Evolutionary conservation across 345 rosid species (phyloP).

Genomic region (Pistacia atlantica): DNA sequence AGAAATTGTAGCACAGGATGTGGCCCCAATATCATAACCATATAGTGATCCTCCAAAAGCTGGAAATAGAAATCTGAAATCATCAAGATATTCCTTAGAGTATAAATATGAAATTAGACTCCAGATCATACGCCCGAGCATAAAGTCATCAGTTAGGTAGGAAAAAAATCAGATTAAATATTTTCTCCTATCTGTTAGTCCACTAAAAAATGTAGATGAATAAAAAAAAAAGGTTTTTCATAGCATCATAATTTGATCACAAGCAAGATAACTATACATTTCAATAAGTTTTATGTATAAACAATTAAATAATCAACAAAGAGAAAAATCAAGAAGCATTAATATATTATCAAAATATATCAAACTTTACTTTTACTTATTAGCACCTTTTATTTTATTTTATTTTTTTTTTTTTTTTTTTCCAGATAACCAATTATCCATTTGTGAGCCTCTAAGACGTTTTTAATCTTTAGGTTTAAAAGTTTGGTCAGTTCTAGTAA

Average conservation of each 20-base stretch:
- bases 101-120: slow-evolving; percentile 3
- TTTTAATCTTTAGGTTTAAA: background rate
- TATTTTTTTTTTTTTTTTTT: too few relatives aligned
- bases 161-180: background rate
- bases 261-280: background rate
- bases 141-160: background rate
- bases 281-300: background rate
- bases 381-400: background rate
- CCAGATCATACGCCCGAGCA: slow-evolving; percentile 8
- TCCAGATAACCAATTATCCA: background rate
- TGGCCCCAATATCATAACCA: slow-evolving; percentile 97
- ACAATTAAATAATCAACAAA: background rate
- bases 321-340: slow-evolving; percentile 5
- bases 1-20: slow-evolving; percentile 89
- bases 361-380: background rate
- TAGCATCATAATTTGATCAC: slow-evolving; percentile 1
- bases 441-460: background rate
- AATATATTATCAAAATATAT: background rate
- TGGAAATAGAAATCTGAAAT: slow-evolving; percentile 93
- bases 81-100: slow-evolving; percentile 22
- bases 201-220: background rate
- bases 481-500: background rate
- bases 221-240: background rate
- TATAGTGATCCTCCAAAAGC: slow-evolving; percentile 93
- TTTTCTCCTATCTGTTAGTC: background rate